These are phyloP conservation scores for Xerocomus minutiporus DNA, from an alignment of 1,284 basidiomycete species.

Conservation along the genomic window DNA sequence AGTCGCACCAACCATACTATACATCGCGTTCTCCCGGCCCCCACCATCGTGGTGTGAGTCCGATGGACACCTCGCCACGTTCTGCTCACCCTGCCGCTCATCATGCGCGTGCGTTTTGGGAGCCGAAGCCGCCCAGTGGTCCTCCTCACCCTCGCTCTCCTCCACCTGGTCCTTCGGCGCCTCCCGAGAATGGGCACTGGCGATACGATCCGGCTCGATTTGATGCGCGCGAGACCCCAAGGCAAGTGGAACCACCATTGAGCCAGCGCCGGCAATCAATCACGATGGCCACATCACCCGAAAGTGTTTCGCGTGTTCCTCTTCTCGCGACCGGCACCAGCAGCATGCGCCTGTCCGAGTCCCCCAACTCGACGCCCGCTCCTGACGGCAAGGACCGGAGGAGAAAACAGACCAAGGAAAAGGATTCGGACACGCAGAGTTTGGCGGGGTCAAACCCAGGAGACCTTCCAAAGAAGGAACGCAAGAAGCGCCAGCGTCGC, in stretches of 20 bases:
- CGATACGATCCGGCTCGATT: slow-evolving; percentile 33
- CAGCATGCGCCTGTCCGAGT: slow-evolving; percentile 37
- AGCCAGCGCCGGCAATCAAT: slow-evolving; percentile 27
- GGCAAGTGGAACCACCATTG: slow-evolving; percentile 21
- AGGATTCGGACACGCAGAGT: slow-evolving; percentile 39
- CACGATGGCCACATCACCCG: slow-evolving; percentile 31
- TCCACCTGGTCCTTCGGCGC: slow-evolving; percentile 13
- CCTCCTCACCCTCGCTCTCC: slow-evolving; percentile 28
- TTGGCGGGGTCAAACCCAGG: slow-evolving; percentile 25
- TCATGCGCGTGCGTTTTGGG: slow-evolving; percentile 28
- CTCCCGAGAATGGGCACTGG: slow-evolving; percentile 28
- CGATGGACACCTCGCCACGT: slow-evolving; percentile 52
- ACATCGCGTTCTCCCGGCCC: slow-evolving; percentile 29
- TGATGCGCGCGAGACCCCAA: slow-evolving; percentile 30
- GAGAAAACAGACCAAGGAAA: slow-evolving; percentile 34
- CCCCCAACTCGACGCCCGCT: slow-evolving; percentile 36
- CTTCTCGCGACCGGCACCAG: slow-evolving; percentile 21
- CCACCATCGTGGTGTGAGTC: slow-evolving; percentile 33
- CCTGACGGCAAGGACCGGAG: slow-evolving; percentile 31
- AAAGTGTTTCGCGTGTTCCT: slow-evolving; percentile 29
- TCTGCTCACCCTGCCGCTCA: slow-evolving; percentile 36
- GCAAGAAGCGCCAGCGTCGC: slow-evolving; percentile 36
- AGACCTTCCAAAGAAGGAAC: slow-evolving; percentile 40
- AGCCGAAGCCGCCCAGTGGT: slow-evolving; percentile 30
- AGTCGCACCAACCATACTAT: slow-evolving; percentile 32